Percentiles rank a stretch among this genome's conserved stretches.
Evolutionary conservation across 139 green algal genomes (phyloP).

Genomic region (Pycnococcus provasolii): DNA sequence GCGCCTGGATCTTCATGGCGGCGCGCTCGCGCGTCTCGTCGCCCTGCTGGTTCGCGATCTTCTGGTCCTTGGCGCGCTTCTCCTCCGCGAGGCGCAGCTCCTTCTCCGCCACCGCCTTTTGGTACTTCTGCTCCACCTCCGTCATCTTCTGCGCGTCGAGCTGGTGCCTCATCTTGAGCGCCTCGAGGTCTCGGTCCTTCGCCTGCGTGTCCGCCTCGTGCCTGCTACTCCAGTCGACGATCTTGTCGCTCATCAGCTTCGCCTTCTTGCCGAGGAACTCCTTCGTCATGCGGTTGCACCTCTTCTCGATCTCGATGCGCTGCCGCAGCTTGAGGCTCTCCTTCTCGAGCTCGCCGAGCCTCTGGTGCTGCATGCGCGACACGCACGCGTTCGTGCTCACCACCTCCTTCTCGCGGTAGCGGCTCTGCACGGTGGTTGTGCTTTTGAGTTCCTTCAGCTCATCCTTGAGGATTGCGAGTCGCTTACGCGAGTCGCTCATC

Average conservation of each 20-base stretch:
- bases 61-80: neutral
- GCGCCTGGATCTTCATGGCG: slow-evolving; percentile 18
- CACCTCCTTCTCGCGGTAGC: slow-evolving; percentile 35
- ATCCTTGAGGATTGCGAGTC: slow-evolving; percentile 44
- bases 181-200: slow-evolving; percentile 29
- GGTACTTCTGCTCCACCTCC: slow-evolving; percentile 12
- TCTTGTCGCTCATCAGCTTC: slow-evolving; percentile 12
- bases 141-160: slow-evolving; percentile 13
- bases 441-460: slow-evolving; percentile 50
- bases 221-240: slow-evolving; percentile 20
- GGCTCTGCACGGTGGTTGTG: slow-evolving; percentile 32
- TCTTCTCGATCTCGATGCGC: slow-evolving; percentile 49
- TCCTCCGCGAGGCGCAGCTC: neutral
- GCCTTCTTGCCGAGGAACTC: slow-evolving; percentile 15
- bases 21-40: slow-evolving; percentile 3
- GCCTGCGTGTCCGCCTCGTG: slow-evolving; percentile 26
- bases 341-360: slow-evolving; percentile 40
- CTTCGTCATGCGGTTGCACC: slow-evolving; percentile 18
- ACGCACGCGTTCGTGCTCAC: slow-evolving; percentile 34
- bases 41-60: neutral
- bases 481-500: slow-evolving; percentile 41
- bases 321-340: slow-evolving; percentile 31
- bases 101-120: slow-evolving; percentile 11
- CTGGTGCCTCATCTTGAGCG: slow-evolving; percentile 14
- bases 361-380: slow-evolving; percentile 34